These are phyloP conservation scores for Aspergillus caelatus DNA, from an alignment of 2,329 filamentous ascomycete species.

Conservation along the genomic window DNA sequence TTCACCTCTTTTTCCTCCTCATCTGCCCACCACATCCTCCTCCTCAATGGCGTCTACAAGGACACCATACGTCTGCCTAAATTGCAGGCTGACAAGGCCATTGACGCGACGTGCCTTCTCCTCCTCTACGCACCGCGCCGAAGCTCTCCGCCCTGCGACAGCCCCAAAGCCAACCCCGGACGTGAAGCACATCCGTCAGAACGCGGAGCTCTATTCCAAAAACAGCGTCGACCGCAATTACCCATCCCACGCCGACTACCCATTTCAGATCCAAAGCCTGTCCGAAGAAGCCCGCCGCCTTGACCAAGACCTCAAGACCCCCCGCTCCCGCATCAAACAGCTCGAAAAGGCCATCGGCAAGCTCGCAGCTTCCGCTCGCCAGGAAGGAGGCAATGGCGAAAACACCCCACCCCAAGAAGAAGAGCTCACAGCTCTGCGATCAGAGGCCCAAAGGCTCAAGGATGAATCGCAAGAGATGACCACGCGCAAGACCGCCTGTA, in stretches of 20 bases:
- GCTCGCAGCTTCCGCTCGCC: conserved; percentile 30
- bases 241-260: conserved; percentile 53
- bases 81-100: conserved; percentile 31
- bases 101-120: conserved; percentile 18
- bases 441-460: conserved; percentile 44
- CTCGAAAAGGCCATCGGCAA: conserved; percentile 46
- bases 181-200: conserved; percentile 86
- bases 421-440: conserved; percentile 33
- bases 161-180: conserved; percentile 81
- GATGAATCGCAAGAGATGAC: conserved; percentile 37
- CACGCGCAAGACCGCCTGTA: conserved; percentile 36
- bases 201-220: conserved; percentile 75
- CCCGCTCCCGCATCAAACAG: conserved; percentile 47
- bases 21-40: background rate
- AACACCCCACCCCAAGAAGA: conserved; percentile 13
- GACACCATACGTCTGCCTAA: conserved; percentile 37
- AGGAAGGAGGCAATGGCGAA: conserved; percentile 18
- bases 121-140: conserved; percentile 23
- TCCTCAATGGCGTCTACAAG: conserved; percentile 27
- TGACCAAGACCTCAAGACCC: conserved; percentile 42
- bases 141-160: conserved; percentile 60
- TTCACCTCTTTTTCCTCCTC: no score
- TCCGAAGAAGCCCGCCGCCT: conserved; percentile 42
- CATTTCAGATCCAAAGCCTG: conserved; percentile 54
- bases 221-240: conserved; percentile 91